phyloP scores from a whole-genome alignment of 2,329 filamentous ascomycete genomes.

The Cytospora paraplurivora region DNA sequence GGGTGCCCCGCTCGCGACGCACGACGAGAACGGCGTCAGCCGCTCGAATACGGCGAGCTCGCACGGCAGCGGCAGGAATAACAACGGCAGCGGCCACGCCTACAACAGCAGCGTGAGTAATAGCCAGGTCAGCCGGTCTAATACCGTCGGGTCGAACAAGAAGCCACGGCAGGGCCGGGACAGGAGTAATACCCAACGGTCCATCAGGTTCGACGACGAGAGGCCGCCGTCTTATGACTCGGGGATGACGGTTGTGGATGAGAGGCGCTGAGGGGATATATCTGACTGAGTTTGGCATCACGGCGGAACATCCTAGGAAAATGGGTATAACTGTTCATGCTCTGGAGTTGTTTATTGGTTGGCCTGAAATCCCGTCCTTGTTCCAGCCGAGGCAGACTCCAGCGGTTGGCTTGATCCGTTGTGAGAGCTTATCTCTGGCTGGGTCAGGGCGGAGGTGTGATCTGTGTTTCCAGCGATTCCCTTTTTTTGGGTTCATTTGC shows the following conservation, averaged over 20 bases:
- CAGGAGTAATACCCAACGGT: conserved; percentile 15
- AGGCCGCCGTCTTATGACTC: conserved; percentile 25
- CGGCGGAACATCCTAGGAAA: conserved; percentile 5
- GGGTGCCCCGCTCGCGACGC: conserved; percentile 34
- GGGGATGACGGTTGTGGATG: conserved; percentile 23
- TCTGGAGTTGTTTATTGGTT: no score
- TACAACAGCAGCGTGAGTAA: no score
- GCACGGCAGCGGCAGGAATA: background rate
- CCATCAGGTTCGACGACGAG: conserved; percentile 22
- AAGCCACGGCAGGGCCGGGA: conserved; percentile 17
- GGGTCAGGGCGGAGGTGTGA: background rate
- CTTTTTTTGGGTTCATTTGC: conserved; percentile 8
- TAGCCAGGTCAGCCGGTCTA: conserved; percentile 26
- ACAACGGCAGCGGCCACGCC: background rate
- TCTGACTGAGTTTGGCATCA: background rate
- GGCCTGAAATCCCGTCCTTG: background rate
- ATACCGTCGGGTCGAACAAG: conserved; percentile 14
- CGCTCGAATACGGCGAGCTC: conserved; percentile 5
- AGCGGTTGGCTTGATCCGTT: background rate
- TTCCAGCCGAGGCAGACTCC: background rate
- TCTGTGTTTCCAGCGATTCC: conserved; percentile 15
- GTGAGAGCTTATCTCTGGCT: background rate
- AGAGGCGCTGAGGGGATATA: conserved; percentile 2
- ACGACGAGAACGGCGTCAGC: conserved; percentile 33
- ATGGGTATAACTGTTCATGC: background rate